Evolutionary conservation across 1,139 yeast species (phyloP).

Genomic region (Lodderomyces orthopsilosis): DNA sequence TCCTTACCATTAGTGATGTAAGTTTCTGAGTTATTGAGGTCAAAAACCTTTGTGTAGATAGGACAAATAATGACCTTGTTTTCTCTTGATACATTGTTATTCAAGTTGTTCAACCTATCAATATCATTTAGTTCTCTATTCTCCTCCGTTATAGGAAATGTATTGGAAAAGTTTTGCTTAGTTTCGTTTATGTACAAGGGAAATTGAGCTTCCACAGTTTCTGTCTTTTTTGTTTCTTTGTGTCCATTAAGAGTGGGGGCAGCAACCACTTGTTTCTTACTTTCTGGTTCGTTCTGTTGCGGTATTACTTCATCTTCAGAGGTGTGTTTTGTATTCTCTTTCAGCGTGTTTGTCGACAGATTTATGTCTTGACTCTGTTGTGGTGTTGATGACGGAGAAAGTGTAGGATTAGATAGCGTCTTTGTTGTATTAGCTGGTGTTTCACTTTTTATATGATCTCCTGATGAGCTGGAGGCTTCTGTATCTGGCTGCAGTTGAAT

Average conservation of each 20-base stretch:
- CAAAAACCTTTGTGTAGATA: constrained; percentile 16
- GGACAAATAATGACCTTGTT: constrained; percentile 15
- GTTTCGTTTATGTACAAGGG: constrained; percentile 23
- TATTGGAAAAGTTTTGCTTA: constrained; percentile 14
- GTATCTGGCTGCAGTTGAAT: not conserved
- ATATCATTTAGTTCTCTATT: constrained; percentile 6
- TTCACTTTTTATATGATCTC: not conserved
- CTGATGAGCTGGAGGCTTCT: not conserved
- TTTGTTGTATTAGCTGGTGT: not conserved
- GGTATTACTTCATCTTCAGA: not conserved
- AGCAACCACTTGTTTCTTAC: not conserved
- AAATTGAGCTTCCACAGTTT: not conserved
- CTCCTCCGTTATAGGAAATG: constrained; percentile 6
- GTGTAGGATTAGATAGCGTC: not conserved
- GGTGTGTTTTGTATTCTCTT: not conserved
- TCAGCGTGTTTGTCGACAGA: not conserved
- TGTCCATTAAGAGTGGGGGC: constrained; percentile 4
- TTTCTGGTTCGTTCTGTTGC: not conserved
- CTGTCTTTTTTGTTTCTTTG: not conserved
- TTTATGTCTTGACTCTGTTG: not conserved
- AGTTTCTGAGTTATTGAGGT: constrained; percentile 13
- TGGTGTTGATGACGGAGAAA: not conserved
- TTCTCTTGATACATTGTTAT: constrained; percentile 12
- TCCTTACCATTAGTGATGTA: constrained; percentile 8
- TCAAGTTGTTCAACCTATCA: constrained; percentile 16